Conservation (phyloP, 1,139 yeast genomes). For the Geotrichum europaeum region DNA sequence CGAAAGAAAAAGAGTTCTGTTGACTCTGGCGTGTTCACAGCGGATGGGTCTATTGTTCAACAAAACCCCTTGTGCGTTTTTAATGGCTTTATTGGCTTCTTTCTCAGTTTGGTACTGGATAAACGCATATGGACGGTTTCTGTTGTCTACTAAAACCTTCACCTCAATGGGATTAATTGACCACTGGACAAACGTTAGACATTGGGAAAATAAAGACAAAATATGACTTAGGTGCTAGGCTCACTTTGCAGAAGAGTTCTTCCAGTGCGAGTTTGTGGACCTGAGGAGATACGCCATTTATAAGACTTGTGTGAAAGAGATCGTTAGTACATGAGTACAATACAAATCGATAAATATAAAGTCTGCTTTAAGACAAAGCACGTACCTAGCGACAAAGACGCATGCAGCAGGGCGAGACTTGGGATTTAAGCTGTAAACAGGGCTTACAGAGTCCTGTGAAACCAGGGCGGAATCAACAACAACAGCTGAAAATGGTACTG, state of each 20-base stretch:
- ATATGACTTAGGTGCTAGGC: slow-evolving; percentile 7
- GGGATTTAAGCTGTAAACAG: slow-evolving; percentile 1
- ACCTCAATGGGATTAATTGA: slow-evolving; percentile 41
- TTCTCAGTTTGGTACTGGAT: slow-evolving; percentile 73
- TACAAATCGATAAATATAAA: background rate
- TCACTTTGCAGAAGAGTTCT: slow-evolving; percentile 44
- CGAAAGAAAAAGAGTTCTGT: slow-evolving; percentile 60
- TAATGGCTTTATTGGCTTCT: slow-evolving; percentile 66
- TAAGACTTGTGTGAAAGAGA: slow-evolving; percentile 8
- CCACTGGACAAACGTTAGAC: slow-evolving; percentile 23
- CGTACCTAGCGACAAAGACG: slow-evolving; percentile 68
- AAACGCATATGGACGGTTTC: slow-evolving; percentile 87
- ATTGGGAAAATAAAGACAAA: background rate
- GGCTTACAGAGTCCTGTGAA: background rate
- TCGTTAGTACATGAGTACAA: background rate
- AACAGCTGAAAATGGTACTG: background rate
- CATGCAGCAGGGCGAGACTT: slow-evolving; percentile 65
- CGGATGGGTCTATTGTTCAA: slow-evolving; percentile 73
- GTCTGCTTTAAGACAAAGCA: background rate
- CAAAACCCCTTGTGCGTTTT: slow-evolving; percentile 59
- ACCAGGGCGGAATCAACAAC: background rate
- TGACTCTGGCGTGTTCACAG: slow-evolving; percentile 87
- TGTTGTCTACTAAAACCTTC: slow-evolving; percentile 79
- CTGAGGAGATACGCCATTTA: slow-evolving; percentile 17
- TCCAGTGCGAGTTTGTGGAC: slow-evolving; percentile 40